Evolutionary conservation across 2,329 filamentous ascomycete species (phyloP).

Genomic region (Talaromyces sp.): DNA sequence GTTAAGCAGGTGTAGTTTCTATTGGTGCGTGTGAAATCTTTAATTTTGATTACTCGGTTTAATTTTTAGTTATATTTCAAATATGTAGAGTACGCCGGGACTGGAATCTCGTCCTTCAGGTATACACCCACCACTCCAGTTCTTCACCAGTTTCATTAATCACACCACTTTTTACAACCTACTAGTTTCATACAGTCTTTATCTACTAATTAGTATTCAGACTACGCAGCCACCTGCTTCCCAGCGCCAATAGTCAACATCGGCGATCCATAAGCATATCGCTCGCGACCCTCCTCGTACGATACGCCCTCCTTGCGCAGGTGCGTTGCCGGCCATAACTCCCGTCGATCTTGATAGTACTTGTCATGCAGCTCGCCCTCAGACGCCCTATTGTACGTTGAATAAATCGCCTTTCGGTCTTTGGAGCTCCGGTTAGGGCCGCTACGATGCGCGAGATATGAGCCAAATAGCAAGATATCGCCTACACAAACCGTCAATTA

Average conservation of each 20-base stretch:
- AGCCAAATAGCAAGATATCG: conserved; percentile 36
- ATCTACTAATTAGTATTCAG: not conserved
- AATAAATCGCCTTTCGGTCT: conserved; percentile 38
- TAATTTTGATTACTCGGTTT: not conserved
- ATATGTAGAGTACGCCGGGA: not conserved
- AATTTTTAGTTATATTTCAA: not conserved
- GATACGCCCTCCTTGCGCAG: conserved; percentile 28
- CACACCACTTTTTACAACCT: not conserved
- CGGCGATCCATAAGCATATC: conserved; percentile 36
- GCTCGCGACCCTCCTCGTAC: conserved; percentile 30
- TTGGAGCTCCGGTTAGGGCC: conserved; percentile 30
- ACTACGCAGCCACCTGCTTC: not conserved
- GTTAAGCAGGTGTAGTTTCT: not conserved
- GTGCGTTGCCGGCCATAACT: conserved; percentile 40
- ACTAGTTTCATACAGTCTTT: not conserved
- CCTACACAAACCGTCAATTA: conserved; percentile 18
- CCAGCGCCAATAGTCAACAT: conserved; percentile 33
- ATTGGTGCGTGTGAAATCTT: not conserved
- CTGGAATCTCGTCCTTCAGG: not conserved
- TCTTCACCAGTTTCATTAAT: not conserved
- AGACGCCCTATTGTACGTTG: conserved; percentile 37
- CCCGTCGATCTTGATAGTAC: conserved; percentile 39
- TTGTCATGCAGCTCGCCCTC: conserved; percentile 41
- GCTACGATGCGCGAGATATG: conserved; percentile 37
- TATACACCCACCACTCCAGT: not conserved